phyloP scores from a whole-genome alignment of 2,329 filamentous ascomycete species.

The Penicillium sp. region DNA sequence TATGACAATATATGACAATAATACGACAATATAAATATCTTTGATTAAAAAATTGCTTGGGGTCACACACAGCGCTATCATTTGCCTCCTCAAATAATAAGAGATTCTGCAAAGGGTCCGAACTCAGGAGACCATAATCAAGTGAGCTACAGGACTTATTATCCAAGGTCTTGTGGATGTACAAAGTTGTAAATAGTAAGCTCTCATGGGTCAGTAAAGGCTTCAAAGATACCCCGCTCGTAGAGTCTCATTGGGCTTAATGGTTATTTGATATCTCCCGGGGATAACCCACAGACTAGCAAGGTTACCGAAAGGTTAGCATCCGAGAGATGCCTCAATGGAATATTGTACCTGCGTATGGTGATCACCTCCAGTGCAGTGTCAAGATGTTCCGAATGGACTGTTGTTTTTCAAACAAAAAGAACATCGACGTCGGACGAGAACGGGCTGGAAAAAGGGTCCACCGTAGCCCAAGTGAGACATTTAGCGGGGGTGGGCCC shows the following conservation, averaged over 20 bases:
- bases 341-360: slow-evolving; percentile 6
- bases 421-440: neutral
- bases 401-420: neutral
- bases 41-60: neutral
- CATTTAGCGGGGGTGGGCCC: slow-evolving; percentile 1
- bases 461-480: neutral
- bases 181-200: neutral
- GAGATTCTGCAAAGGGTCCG: neutral
- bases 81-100: neutral
- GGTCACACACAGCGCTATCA: neutral
- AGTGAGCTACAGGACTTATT: neutral
- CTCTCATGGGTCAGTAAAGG: neutral
- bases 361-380: neutral
- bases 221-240: neutral
- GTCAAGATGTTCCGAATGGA: neutral
- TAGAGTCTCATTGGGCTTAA: neutral
- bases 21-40: neutral
- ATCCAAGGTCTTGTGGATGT: neutral
- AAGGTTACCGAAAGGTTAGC: neutral
- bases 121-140: slow-evolving; percentile 1
- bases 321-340: neutral
- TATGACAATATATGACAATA: too few species aligned
- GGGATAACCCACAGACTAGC: neutral
- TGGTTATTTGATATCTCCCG: neutral
- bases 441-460: neutral